phyloP scores from a whole-genome alignment of 1,284 basidiomycete genomes.

The Melampsora larici-populina region DNA sequence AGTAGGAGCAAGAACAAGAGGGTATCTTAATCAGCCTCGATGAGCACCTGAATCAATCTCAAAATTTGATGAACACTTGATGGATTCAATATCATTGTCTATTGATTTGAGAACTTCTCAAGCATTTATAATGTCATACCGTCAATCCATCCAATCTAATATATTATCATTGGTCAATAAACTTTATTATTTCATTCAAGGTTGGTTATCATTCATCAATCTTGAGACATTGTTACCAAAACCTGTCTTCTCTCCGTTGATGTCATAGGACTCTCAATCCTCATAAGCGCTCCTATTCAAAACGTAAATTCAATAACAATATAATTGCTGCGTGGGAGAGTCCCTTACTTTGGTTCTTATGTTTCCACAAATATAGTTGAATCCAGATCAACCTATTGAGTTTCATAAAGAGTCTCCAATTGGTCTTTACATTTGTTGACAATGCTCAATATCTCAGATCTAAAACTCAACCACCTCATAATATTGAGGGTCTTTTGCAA shows the following conservation, averaged over 20 bases:
- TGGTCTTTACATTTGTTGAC: constrained; percentile 27
- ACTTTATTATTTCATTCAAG: not conserved
- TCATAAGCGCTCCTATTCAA: no score
- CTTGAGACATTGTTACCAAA: no score
- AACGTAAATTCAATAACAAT: not conserved
- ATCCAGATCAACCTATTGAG: no score
- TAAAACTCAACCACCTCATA: constrained; percentile 36
- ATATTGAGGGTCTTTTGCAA: constrained; percentile 1
- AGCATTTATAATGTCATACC: not conserved
- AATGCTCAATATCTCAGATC: constrained; percentile 9
- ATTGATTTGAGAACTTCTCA: not conserved
- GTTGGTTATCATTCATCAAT: not conserved
- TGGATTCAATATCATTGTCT: constrained; percentile 7
- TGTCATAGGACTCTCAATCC: no score
- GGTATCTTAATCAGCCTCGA: not conserved
- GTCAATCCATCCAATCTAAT: constrained; percentile 1
- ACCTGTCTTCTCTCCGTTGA: no score
- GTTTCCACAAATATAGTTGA: not conserved
- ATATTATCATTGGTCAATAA: not conserved
- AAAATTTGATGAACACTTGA: not conserved
- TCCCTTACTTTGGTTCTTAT: not conserved
- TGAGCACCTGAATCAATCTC: constrained; percentile 5
- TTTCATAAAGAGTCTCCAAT: constrained; percentile 34
- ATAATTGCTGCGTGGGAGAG: not conserved
- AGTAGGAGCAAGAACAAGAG: no score